Evolutionary conservation across 768 basidiomycete species (phyloP).

Genomic region (Tricholoma sp.): DNA sequence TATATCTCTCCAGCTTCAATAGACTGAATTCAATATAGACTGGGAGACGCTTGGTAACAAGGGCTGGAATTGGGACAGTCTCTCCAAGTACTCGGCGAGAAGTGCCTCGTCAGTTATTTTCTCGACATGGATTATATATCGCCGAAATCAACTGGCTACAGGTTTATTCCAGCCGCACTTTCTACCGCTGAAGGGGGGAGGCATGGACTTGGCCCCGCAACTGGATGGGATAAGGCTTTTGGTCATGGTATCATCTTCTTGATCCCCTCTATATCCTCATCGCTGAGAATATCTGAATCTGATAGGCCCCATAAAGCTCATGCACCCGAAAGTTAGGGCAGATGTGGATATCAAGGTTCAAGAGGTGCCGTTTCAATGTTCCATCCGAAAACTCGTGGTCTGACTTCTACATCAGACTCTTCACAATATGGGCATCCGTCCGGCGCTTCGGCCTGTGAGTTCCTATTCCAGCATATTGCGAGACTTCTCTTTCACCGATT

Average conservation of each 20-base stretch:
- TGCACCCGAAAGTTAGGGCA: neutral
- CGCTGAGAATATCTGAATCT: neutral
- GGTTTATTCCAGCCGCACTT: neutral
- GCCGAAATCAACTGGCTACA: neutral
- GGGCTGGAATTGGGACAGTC: constrained; percentile 47
- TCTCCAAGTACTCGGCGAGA: constrained; percentile 24
- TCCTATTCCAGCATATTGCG: neutral
- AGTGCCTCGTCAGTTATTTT: neutral
- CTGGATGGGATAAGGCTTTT: neutral
- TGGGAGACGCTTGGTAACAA: constrained; percentile 41
- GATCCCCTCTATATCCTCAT: neutral
- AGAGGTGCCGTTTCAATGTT: neutral
- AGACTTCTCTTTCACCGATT: neutral
- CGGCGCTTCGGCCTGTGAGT: neutral
- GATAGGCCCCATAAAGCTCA: neutral
- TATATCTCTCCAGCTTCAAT: neutral
- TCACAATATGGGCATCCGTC: neutral
- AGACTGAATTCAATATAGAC: neutral
- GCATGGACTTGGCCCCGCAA: neutral
- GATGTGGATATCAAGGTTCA: neutral
- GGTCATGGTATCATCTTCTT: neutral
- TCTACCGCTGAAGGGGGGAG: neutral
- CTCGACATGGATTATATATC: neutral
- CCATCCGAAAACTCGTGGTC: no score
- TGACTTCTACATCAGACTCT: neutral